Conservation (phyloP, 805 yeast genomes). For the Pichia eremophila region DNA sequence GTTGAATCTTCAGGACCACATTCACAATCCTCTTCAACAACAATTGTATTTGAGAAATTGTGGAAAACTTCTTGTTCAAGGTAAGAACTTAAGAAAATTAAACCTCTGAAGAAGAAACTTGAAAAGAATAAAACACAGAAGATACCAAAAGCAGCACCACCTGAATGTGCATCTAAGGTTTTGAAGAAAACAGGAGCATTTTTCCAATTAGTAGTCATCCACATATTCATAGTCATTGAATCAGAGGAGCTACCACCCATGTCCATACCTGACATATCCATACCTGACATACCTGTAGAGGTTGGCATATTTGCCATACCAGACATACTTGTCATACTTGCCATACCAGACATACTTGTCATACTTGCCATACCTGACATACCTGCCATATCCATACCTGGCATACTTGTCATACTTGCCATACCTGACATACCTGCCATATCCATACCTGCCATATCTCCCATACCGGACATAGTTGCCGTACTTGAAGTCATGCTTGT, state of each 20-base stretch:
- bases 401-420: too few species aligned
- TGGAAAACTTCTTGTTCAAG: constrained; percentile 60
- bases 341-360: neutral
- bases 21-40: constrained; percentile 25
- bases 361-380: too few species aligned
- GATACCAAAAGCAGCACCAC: constrained; percentile 66
- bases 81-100: constrained; percentile 51
- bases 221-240: constrained; percentile 41
- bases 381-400: too few species aligned
- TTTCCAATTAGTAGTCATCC: constrained; percentile 40
- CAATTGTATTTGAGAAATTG: constrained; percentile 26
- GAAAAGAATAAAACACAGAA: constrained; percentile 51
- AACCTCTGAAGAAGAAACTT: constrained; percentile 50
- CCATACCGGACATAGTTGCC: neutral
- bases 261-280: neutral
- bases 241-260: neutral
- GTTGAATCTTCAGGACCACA: constrained; percentile 22
- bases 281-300: too few species aligned
- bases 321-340: neutral
- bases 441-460: neutral
- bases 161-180: constrained; percentile 40
- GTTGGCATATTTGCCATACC: neutral
- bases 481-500: too few species aligned
- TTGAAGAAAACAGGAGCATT: constrained; percentile 58
- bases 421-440: neutral